Evolutionary conservation across 1,139 yeast genomes (phyloP), one percentile per base, ranked within the genome.

Genomic region (Suhomyces choctaworum): DNA sequence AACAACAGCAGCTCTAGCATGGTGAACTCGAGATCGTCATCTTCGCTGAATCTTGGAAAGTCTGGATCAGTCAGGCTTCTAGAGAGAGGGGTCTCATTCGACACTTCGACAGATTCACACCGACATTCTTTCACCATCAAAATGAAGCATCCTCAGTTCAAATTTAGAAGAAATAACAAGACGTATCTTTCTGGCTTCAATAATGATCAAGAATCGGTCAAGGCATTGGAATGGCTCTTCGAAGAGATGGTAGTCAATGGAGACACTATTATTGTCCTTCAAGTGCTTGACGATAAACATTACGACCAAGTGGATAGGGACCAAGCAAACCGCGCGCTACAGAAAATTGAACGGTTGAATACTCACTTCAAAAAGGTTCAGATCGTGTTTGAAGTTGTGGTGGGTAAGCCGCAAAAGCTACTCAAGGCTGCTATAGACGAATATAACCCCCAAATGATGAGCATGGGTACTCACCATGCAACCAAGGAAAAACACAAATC

Each of bases 161-260:
- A 60, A 34, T 80, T 70, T 47, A 62, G 76, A 32, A 61, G 85
- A 27, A 71, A 76, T 39, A 78, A 81, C 38, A 72, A 85, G 45
- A 79, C 88, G 4, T 75, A 76, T 42, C 59, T 82, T 37, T 70
- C 80, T 16, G 88, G 87, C 2, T 79, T 68, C 45, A 80, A 79
- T 51, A 71, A 71, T 28, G 80, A 78, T 44, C 59, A 60, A 17
- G 80, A 78, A 48, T 76, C 84, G 7, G 59, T 76, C 17, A 67
- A 69, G 31, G 87, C 88, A 2, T 62, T 82, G 17, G 77, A 71
- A 41, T 82, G 89, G 89, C 62, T 82, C 7, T 64, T 82, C 39
- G 82, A 78, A 37, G 82, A 82, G 47, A 67, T 82, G 64, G 67
- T 76, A 9, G 70, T 72, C 22, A 75, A 80, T 48, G 85, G 85